Conservation (phyloP, 2,329 filamentous ascomycete species). For the Chaetomium globosum region DNA sequence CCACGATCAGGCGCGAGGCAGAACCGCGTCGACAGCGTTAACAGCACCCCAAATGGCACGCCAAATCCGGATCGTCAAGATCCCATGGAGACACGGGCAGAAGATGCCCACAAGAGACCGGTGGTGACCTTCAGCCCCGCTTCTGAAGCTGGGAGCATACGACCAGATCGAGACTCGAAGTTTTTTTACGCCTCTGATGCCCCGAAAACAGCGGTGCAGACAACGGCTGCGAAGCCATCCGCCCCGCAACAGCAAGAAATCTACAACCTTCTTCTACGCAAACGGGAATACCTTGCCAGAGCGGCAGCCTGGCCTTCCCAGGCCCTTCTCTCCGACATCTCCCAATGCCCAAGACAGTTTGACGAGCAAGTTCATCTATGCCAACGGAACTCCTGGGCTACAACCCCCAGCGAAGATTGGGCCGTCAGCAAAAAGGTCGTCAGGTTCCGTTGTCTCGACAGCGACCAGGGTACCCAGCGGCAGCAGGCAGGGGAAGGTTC, state of each 20-base stretch:
- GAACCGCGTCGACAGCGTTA: slow-evolving; percentile 68
- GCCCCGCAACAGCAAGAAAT: slow-evolving; percentile 43
- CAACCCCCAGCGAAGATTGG: slow-evolving; percentile 43
- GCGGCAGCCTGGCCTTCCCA: slow-evolving; percentile 43
- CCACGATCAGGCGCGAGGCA: slow-evolving; percentile 76
- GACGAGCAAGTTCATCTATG: slow-evolving; percentile 73
- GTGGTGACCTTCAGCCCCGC: slow-evolving; percentile 48
- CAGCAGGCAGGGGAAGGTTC: slow-evolving; percentile 48
- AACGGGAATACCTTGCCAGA: slow-evolving; percentile 51
- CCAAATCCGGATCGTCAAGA: slow-evolving; percentile 54
- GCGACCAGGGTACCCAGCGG: slow-evolving; percentile 48
- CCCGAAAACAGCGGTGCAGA: slow-evolving; percentile 43
- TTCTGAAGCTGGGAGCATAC: slow-evolving; percentile 41
- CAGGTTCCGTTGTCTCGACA: slow-evolving; percentile 52
- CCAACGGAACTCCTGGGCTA: slow-evolving; percentile 63
- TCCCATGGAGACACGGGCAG: slow-evolving; percentile 48
- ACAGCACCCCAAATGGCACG: slow-evolving; percentile 66
- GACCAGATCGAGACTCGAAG: slow-evolving; percentile 58
- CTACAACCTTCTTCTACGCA: slow-evolving; percentile 60
- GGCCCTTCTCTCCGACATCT: slow-evolving; percentile 43
- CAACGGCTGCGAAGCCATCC: slow-evolving; percentile 37
- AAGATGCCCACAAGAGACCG: slow-evolving; percentile 38
- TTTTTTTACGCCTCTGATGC: slow-evolving; percentile 93
- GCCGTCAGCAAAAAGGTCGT: slow-evolving; percentile 44
- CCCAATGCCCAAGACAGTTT: slow-evolving; percentile 37